Evolutionary conservation across 1,139 yeast genomes (phyloP).

Genomic region (Eremothecium coryli): DNA sequence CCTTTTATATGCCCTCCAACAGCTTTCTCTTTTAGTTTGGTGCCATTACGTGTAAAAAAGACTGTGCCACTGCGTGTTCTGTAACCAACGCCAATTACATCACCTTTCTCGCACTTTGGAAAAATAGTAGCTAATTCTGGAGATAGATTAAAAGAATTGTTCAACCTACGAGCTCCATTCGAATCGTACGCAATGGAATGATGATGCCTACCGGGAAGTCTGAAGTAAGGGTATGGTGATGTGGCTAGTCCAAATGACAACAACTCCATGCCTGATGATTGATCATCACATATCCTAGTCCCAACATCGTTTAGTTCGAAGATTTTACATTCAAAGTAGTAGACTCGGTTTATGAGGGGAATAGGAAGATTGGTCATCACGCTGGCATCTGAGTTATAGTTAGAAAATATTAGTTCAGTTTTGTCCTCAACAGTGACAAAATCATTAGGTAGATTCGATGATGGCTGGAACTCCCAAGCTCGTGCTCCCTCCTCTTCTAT

Average conservation of each 20-base stretch:
- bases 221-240: slow-evolving; percentile 80
- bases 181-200: slow-evolving; percentile 84
- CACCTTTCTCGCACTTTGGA: slow-evolving; percentile 67
- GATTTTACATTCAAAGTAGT: slow-evolving; percentile 79
- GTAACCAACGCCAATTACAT: slow-evolving; percentile 60
- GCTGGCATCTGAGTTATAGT: slow-evolving; percentile 61
- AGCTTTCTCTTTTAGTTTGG: slow-evolving; percentile 54
- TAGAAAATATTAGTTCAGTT: slow-evolving; percentile 68
- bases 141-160: slow-evolving; percentile 64
- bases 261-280: slow-evolving; percentile 27
- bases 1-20: slow-evolving; percentile 73
- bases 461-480: slow-evolving; percentile 89
- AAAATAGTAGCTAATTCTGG: slow-evolving; percentile 43
- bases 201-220: slow-evolving; percentile 66
- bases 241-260: slow-evolving; percentile 75
- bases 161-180: slow-evolving; percentile 69
- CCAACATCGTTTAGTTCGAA: slow-evolving; percentile 39
- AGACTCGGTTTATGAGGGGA: slow-evolving; percentile 77
- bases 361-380: slow-evolving; percentile 80
- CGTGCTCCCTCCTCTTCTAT: slow-evolving; percentile 88
- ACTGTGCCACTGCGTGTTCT: slow-evolving; percentile 52
- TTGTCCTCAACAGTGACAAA: slow-evolving; percentile 58
- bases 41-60: slow-evolving; percentile 63
- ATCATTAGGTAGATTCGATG: slow-evolving; percentile 49
- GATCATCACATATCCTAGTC: slow-evolving; percentile 33